phyloP scores from a whole-genome alignment of 768 basidiomycete species.

The Clavulina sp. region DNA sequence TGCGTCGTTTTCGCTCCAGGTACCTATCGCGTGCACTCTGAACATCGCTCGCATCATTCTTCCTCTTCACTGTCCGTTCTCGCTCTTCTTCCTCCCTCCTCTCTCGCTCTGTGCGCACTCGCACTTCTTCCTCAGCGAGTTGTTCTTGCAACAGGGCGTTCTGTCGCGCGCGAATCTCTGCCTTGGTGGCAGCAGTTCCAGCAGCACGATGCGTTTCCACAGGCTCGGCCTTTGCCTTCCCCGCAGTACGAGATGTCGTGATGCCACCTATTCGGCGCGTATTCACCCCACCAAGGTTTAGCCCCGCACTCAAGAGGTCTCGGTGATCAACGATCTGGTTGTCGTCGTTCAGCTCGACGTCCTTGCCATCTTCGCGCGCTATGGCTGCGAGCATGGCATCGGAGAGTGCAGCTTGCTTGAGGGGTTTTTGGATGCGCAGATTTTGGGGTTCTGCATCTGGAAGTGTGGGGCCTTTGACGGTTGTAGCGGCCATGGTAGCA shows the following conservation, averaged over 20 bases:
- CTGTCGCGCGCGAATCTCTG: constrained; percentile 74
- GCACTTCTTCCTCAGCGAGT: constrained; percentile 54
- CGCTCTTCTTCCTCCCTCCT: constrained; percentile 44
- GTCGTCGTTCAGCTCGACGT: constrained; percentile 90
- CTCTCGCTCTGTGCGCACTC: constrained; percentile 37
- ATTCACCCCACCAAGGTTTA: constrained; percentile 76
- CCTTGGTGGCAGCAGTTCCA: constrained; percentile 61
- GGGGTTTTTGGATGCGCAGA: constrained; percentile 60
- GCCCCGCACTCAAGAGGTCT: constrained; percentile 74
- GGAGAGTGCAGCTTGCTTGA: constrained; percentile 26
- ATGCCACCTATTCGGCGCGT: constrained; percentile 49
- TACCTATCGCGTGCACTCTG: constrained; percentile 60
- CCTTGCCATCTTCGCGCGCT: constrained; percentile 59
- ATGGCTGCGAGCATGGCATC: constrained; percentile 57
- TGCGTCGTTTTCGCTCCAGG: constrained; percentile 61
- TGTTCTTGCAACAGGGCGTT: constrained; percentile 60
- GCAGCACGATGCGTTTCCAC: constrained; percentile 52
- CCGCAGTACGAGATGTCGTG: constrained; percentile 15
- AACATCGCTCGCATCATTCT: constrained; percentile 61
- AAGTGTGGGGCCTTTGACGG: constrained; percentile 5
- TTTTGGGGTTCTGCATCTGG: constrained; percentile 30
- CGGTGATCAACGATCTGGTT: constrained; percentile 95
- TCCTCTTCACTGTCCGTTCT: constrained; percentile 46
- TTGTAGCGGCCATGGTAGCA: constrained; percentile 64
- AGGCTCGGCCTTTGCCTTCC: constrained; percentile 17